phyloP scores from a whole-genome alignment of 179 eudicot genomes.

The Patellifolia procumbens region DNA sequence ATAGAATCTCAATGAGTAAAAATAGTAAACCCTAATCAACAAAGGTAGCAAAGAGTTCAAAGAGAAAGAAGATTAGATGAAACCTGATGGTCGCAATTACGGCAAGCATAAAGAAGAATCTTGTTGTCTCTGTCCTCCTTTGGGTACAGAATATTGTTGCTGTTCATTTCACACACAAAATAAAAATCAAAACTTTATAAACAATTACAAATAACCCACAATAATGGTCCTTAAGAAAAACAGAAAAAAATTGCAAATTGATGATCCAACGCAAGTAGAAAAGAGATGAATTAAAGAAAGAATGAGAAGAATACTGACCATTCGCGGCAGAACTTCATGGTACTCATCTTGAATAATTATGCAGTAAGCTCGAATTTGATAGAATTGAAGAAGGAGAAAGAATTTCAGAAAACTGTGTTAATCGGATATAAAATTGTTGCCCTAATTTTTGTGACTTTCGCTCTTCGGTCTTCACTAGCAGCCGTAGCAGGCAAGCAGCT shows the following conservation, averaged over 20 bases:
- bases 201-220: neutral
- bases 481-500: too few species aligned
- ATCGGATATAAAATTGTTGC: neutral
- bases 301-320: constrained; percentile 64
- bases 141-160: constrained; percentile 94
- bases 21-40: constrained; percentile 27
- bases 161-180: constrained; percentile 30
- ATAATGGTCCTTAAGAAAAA: neutral
- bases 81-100: constrained; percentile 97
- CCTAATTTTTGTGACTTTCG: neutral
- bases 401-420: neutral
- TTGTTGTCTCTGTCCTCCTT: constrained; percentile 84
- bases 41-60: neutral
- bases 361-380: neutral
- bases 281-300: constrained; percentile 1
- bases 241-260: neutral
- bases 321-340: constrained; percentile 98
- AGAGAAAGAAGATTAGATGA: neutral
- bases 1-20: neutral
- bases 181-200: neutral
- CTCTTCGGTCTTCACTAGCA: neutral
- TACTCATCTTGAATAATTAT: constrained; percentile 75
- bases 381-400: neutral
- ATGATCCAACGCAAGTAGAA: neutral
- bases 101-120: constrained; percentile 90